These are phyloP conservation scores for Graphilbum ipis-grandicollis DNA, from an alignment of 2,329 filamentous ascomycete species.

Conservation along the genomic window DNA sequence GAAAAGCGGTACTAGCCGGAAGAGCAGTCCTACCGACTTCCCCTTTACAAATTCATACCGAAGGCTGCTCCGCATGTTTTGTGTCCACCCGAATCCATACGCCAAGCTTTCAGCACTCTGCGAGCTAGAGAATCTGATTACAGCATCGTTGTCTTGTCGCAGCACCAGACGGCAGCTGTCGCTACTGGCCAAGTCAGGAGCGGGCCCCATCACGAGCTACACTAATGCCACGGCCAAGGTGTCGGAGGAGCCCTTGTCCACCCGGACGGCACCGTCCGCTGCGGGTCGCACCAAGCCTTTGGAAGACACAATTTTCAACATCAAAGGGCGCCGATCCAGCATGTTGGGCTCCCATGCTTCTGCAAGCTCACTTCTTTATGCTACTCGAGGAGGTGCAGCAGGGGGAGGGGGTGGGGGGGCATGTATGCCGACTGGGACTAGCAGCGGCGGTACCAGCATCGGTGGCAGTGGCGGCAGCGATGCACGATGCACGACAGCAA, in stretches of 20 bases:
- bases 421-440: background rate
- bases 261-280: too few relatives aligned
- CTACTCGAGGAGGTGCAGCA: slow-evolving; percentile 5
- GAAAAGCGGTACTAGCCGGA: too few relatives aligned
- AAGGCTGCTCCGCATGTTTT: slow-evolving; percentile 68
- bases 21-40: slow-evolving; percentile 38
- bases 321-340: slow-evolving; percentile 50
- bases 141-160: slow-evolving; percentile 50
- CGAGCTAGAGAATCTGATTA: slow-evolving; percentile 68
- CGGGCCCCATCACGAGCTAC: slow-evolving; percentile 3
- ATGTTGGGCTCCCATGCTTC: slow-evolving; percentile 24
- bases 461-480: too few relatives aligned
- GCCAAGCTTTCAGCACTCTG: slow-evolving; percentile 69
- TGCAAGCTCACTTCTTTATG: too few relatives aligned
- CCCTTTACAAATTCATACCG: slow-evolving; percentile 69
- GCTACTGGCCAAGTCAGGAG: slow-evolving; percentile 15
- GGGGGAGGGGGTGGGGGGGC: background rate
- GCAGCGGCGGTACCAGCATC: too few relatives aligned
- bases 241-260: slow-evolving; percentile 2
- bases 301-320: slow-evolving; percentile 52
- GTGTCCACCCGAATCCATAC: slow-evolving; percentile 74
- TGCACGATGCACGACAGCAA: too few relatives aligned
- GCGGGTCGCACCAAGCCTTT: slow-evolving; percentile 27
- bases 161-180: slow-evolving; percentile 21
- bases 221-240: background rate